These are phyloP conservation scores for Strigomonas culicis DNA, from an alignment of 208 protist species.

Conservation along the genomic window DNA sequence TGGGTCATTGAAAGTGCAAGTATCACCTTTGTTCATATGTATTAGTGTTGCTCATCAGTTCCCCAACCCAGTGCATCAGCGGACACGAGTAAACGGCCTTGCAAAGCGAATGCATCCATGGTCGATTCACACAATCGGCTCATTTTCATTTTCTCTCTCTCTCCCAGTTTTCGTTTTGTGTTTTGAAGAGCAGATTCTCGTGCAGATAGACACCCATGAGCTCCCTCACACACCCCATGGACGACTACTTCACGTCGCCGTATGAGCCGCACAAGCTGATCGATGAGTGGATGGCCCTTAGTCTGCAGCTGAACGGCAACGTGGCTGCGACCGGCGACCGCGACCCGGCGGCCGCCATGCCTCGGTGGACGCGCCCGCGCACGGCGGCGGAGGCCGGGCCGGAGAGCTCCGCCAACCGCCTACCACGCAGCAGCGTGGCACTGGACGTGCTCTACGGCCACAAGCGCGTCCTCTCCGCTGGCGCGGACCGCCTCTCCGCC, in stretches of 20 bases:
- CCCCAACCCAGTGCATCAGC: no score
- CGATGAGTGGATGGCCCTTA: conserved; percentile 25
- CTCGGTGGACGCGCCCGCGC: not conserved
- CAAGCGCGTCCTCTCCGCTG: not conserved
- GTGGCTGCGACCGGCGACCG: conserved; percentile 5
- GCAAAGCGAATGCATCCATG: not conserved
- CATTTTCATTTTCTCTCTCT: not conserved
- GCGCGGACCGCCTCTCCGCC: not conserved
- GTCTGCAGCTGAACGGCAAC: conserved; percentile 6
- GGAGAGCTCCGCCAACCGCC: not conserved
- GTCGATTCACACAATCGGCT: not conserved
- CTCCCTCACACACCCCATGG: conserved; percentile 11
- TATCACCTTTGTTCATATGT: not conserved
- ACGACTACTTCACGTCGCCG: conserved; percentile 47
- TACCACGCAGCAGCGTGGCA: conserved; percentile 19
- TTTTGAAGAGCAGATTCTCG: not conserved
- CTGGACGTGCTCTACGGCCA: conserved; percentile 22
- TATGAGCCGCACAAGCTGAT: conserved; percentile 34
- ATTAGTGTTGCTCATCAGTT: not conserved
- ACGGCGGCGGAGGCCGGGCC: not conserved
- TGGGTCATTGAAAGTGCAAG: not conserved
- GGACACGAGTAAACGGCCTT: no score
- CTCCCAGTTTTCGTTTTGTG: conserved; percentile 1
- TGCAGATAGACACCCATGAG: no score
- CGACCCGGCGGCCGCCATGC: no score